phyloP scores from a whole-genome alignment of 2,329 filamentous ascomycete species.

The Colletotrichum aenigma region DNA sequence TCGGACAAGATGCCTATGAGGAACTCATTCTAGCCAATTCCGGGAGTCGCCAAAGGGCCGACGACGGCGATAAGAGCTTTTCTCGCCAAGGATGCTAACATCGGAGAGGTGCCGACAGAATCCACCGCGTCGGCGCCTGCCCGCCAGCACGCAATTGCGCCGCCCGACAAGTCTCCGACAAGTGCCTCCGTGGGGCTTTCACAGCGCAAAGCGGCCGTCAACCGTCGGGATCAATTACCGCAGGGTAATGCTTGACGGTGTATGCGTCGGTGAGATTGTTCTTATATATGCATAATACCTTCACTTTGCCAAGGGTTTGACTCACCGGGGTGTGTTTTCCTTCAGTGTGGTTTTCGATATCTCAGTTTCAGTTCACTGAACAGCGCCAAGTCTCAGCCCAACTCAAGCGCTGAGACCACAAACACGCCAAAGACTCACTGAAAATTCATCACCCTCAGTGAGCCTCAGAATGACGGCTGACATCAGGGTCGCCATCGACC shows the following conservation, averaged over 20 bases:
- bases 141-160: neutral
- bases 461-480: conserved; percentile 18
- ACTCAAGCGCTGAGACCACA: neutral
- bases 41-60: neutral
- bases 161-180: neutral
- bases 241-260: neutral
- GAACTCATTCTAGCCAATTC: neutral
- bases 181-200: neutral
- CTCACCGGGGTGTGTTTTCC: neutral
- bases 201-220: neutral
- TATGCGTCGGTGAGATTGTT: neutral
- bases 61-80: neutral
- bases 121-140: neutral
- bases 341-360: neutral
- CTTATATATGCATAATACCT: neutral
- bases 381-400: neutral
- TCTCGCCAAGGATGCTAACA: neutral
- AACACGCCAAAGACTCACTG: neutral
- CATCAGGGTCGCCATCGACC: conserved; percentile 46
- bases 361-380: neutral
- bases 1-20: accelerated
- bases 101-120: conserved; percentile 2
- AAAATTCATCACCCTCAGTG: neutral
- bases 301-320: neutral
- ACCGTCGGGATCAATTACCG: neutral